A percentile compares a stretch with the other conserved stretches of the same genome.
These are phyloP conservation scores for Cyberlindnera suaveolens DNA, from an alignment of 805 yeast genomes.

Conservation along the genomic window DNA sequence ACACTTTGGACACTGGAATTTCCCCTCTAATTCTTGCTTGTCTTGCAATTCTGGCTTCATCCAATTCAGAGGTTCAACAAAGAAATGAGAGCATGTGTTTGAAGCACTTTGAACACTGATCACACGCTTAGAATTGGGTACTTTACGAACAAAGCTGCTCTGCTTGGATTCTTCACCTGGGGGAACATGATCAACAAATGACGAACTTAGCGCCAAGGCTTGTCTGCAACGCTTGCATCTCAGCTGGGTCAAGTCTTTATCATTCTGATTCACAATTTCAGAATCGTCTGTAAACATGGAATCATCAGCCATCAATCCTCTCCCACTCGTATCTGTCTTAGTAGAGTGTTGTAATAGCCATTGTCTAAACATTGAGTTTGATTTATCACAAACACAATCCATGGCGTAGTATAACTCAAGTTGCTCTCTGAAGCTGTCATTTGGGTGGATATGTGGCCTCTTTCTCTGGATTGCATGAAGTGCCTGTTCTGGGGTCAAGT, in stretches of 20 bases:
- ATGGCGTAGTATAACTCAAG: conserved; percentile 51
- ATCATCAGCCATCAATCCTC: conserved; percentile 23
- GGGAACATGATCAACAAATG: conserved; percentile 58
- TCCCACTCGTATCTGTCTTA: conserved; percentile 37
- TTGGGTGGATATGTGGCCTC: conserved; percentile 59
- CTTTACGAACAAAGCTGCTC: conserved; percentile 57
- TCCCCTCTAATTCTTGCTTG: conserved; percentile 78
- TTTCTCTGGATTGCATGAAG: conserved; percentile 69
- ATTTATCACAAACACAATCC: conserved; percentile 29
- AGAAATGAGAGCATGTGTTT: conserved; percentile 70
- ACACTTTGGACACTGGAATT: conserved; percentile 81
- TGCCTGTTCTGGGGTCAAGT: conserved; percentile 54
- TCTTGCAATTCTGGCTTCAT: conserved; percentile 72
- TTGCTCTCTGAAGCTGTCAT: conserved; percentile 69
- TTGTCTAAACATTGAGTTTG: conserved; percentile 35
- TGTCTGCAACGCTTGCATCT: conserved; percentile 84
- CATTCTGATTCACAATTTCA: conserved; percentile 18
- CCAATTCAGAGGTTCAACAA: conserved; percentile 87
- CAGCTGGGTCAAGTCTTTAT: conserved; percentile 31
- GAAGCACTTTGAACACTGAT: conserved; percentile 53
- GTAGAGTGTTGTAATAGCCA: conserved; percentile 33
- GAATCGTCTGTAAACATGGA: conserved; percentile 25
- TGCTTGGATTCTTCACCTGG: conserved; percentile 64
- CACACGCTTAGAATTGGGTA: conserved; percentile 54
- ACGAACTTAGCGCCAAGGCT: conserved; percentile 54